These are phyloP conservation scores for Microthlaspi erraticum DNA, from an alignment of 345 rosid species.

Conservation along the genomic window DNA sequence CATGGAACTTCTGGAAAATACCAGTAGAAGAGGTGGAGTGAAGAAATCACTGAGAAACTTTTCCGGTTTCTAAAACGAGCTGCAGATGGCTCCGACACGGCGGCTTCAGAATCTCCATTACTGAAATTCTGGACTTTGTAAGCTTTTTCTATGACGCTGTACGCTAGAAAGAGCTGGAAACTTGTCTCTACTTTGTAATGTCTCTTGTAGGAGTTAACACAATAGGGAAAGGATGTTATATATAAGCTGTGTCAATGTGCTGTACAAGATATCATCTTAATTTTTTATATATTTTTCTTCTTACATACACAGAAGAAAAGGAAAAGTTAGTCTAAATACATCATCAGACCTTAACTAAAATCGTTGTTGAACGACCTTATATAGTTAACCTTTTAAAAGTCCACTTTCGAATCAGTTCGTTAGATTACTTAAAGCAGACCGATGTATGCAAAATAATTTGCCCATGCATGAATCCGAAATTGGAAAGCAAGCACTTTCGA, in stretches of 20 bases:
- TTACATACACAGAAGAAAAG: neutral
- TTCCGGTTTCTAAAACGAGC: neutral
- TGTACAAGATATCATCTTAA: slow-evolving; percentile 19
- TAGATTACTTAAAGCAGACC: too few species aligned
- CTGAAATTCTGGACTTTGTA: slow-evolving; percentile 3
- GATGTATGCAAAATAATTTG: too few species aligned
- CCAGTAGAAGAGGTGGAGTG: slow-evolving; percentile 63
- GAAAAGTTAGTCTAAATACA: too few species aligned
- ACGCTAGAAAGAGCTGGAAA: slow-evolving; percentile 20
- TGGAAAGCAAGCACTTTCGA: too few species aligned
- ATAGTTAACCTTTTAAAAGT: too few species aligned
- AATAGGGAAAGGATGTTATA: slow-evolving; percentile 31
- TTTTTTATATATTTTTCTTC: neutral
- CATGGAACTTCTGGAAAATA: slow-evolving; percentile 86
- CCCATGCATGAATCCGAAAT: too few species aligned
- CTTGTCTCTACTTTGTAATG: slow-evolving; percentile 28
- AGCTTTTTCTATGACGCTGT: slow-evolving; percentile 23
- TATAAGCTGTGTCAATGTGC: slow-evolving; percentile 25
- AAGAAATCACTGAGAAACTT: slow-evolving; percentile 20
- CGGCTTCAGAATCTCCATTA: slow-evolving; percentile 13
- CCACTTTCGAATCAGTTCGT: too few species aligned
- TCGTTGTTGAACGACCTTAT: neutral
- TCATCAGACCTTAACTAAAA: neutral
- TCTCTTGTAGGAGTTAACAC: slow-evolving; percentile 38
- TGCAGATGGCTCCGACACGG: slow-evolving; percentile 19